Base-by-base conservation (phyloP, 805 yeast genomes). In the Cyberlindnera saturnus region DNA sequence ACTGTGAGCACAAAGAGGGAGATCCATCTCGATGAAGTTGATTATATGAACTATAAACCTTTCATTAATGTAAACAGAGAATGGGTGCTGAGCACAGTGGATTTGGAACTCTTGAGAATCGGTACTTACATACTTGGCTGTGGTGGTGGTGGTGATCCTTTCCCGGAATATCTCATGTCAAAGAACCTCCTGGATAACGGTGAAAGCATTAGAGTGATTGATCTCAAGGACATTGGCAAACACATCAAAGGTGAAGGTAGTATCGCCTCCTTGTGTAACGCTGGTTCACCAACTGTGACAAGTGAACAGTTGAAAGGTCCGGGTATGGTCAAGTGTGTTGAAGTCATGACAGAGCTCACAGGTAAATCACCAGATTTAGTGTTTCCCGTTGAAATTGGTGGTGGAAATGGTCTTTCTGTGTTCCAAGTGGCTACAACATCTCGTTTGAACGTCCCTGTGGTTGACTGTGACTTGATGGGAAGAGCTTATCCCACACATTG, bases 81-180 rank as follows among this genome's bases (percentile, higher is more conserved):
- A 63, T 53, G 56, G 56, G 32, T 40, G n/a, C 32, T 53, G 3
- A 37, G 46, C 19, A 47, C 44, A 45, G 56, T 55, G 3, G 77
- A 73, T 53, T 47, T 60, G 38, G 75, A 71, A 32, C 63, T 63
- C 44, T 46, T 73, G 11, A 52, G 66, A 30, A 63, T 69, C 39
- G 79, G 77, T n/a, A 56, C 68, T 20, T 73, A 72, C 48, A 69
- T 73, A 41, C 61, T 73, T 5, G 78, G 77, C 7, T 68, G 73
- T 54, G 78, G 77, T 3, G 78, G 78, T 13, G 78, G 78, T 28
- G 77, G 78, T 33, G 64, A 64, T 40, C 77, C 78, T 18, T 69
- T 71, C 52, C 34, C 57, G 72, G 5, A 52, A 51, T 16, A 69
- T 51, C 46, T 55, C 73, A 29, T 67, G 64, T 36, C 49, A 62